These are phyloP conservation scores for Alternaria dauci DNA, from an alignment of 2,329 filamentous ascomycete genomes.

Conservation along the genomic window DNA sequence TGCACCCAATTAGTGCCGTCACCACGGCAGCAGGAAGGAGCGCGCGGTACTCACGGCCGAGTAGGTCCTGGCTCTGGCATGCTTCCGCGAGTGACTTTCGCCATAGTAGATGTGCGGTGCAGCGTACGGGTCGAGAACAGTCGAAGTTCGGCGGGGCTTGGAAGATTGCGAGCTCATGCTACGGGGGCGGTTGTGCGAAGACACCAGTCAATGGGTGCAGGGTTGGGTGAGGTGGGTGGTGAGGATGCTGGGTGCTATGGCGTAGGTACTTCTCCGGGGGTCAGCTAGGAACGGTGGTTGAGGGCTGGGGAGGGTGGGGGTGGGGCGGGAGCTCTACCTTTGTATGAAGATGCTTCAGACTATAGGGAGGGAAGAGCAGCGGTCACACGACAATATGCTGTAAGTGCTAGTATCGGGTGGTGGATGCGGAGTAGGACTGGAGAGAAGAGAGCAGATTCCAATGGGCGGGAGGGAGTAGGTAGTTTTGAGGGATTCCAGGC, in stretches of 20 bases:
- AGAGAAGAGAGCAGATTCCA: slow-evolving; percentile 6
- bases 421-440: slow-evolving; percentile 11
- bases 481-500: slow-evolving; percentile 15
- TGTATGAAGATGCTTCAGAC: slow-evolving; percentile 21
- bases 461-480: slow-evolving; percentile 2
- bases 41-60: slow-evolving; percentile 59
- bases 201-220: slow-evolving; percentile 23
- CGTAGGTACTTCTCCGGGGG: slow-evolving; percentile 20
- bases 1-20: slow-evolving; percentile 26
- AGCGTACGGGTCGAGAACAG: slow-evolving; percentile 64
- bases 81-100: slow-evolving; percentile 57
- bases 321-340: slow-evolving; percentile 21
- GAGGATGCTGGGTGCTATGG: slow-evolving; percentile 29
- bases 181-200: slow-evolving; percentile 31
- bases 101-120: slow-evolving; percentile 69
- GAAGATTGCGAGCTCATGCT: slow-evolving; percentile 54
- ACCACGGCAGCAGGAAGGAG: background rate
- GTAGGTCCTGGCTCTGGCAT: slow-evolving; percentile 62
- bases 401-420: slow-evolving; percentile 15
- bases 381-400: slow-evolving; percentile 26
- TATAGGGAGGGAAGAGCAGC: slow-evolving; percentile 15
- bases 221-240: slow-evolving; percentile 12
- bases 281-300: slow-evolving; percentile 13
- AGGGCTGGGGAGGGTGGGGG: slow-evolving; percentile 14
- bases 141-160: slow-evolving; percentile 51